These are phyloP conservation scores for Globomyces pollinis-pini DNA, from an alignment of 192 early-diverging fungal genomes.

Conservation along the genomic window DNA sequence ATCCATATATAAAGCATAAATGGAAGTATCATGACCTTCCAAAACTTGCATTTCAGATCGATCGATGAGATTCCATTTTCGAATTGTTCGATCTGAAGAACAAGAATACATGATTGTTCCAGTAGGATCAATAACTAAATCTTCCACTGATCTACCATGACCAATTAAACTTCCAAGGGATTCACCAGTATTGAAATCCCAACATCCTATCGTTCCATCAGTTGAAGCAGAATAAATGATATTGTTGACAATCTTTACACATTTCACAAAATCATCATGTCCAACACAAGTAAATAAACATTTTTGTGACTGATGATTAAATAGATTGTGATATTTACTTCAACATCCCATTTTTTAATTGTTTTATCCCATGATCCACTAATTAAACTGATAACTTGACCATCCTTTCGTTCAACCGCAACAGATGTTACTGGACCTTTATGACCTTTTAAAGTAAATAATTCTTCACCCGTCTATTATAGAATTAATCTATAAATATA, in stretches of 20 bases:
- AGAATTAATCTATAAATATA: too few species aligned
- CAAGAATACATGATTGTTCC: slow-evolving; percentile 42
- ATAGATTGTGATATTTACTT: too few species aligned
- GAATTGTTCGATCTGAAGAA: slow-evolving; percentile 76
- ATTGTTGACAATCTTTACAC: slow-evolving; percentile 27
- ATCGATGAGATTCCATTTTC: slow-evolving; percentile 63
- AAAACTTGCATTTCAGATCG: slow-evolving; percentile 39
- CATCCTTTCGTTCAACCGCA: slow-evolving; percentile 14
- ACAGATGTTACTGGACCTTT: slow-evolving; percentile 49
- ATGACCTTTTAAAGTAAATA: slow-evolving; percentile 44
- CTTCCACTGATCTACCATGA: slow-evolving; percentile 48
- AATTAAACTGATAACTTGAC: too few species aligned
- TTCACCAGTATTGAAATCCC: slow-evolving; percentile 53
- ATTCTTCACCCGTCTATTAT: slow-evolving; percentile 28
- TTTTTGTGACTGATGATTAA: slow-evolving; percentile 55
- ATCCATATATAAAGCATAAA: slow-evolving; percentile 52
- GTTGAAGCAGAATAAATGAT: slow-evolving; percentile 57
- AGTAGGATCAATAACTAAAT: slow-evolving; percentile 41
- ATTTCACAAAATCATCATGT: slow-evolving; percentile 91
- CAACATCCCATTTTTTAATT: slow-evolving; percentile 71
- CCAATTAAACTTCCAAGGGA: slow-evolving; percentile 34
- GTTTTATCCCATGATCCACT: slow-evolving; percentile 96
- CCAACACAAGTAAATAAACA: slow-evolving; percentile 59
- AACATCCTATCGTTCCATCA: slow-evolving; percentile 63
- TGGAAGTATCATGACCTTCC: slow-evolving; percentile 72